Evolutionary conservation across 2,329 filamentous ascomycete species (phyloP).

Genomic region (Nemania serpens): DNA sequence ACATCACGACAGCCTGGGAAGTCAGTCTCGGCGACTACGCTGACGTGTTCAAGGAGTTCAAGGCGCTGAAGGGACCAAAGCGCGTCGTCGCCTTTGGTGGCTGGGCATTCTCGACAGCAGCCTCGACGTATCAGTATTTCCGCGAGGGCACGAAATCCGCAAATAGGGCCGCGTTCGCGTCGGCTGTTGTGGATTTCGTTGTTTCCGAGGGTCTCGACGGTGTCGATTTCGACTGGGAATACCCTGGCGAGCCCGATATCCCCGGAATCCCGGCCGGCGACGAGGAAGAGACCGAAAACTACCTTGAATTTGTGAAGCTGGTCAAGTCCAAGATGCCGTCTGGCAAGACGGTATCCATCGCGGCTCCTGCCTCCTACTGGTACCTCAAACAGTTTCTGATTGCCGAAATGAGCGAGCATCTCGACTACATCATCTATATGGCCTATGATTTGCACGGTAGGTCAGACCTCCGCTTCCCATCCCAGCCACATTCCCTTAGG

Average conservation of each 20-base stretch:
- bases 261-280: slow-evolving; percentile 45
- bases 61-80: slow-evolving; percentile 28
- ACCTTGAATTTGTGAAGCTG: slow-evolving; percentile 36
- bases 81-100: slow-evolving; percentile 47
- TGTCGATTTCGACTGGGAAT: slow-evolving; percentile 55
- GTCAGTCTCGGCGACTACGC: slow-evolving; percentile 4
- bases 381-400: slow-evolving; percentile 46
- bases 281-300: slow-evolving; percentile 42
- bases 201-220: slow-evolving; percentile 43
- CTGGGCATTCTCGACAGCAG: slow-evolving; percentile 45
- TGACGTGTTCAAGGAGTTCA: slow-evolving; percentile 2
- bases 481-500: slow-evolving; percentile 27
- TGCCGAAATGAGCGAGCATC: slow-evolving; percentile 43
- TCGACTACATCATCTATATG: slow-evolving; percentile 47
- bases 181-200: slow-evolving; percentile 39
- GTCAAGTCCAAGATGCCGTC: slow-evolving; percentile 44
- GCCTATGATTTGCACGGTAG: slow-evolving; percentile 49
- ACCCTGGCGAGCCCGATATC: slow-evolving; percentile 43
- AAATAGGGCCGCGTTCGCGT: slow-evolving; percentile 40
- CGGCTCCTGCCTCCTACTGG: slow-evolving; percentile 42
- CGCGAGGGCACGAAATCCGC: slow-evolving; percentile 38
- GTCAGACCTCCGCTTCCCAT: slow-evolving; percentile 41
- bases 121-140: slow-evolving; percentile 42
- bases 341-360: slow-evolving; percentile 44
- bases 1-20: slow-evolving; percentile 16